These are phyloP conservation scores for Strobilomyces confusus DNA, from an alignment of 768 basidiomycete genomes.

Conservation along the genomic window DNA sequence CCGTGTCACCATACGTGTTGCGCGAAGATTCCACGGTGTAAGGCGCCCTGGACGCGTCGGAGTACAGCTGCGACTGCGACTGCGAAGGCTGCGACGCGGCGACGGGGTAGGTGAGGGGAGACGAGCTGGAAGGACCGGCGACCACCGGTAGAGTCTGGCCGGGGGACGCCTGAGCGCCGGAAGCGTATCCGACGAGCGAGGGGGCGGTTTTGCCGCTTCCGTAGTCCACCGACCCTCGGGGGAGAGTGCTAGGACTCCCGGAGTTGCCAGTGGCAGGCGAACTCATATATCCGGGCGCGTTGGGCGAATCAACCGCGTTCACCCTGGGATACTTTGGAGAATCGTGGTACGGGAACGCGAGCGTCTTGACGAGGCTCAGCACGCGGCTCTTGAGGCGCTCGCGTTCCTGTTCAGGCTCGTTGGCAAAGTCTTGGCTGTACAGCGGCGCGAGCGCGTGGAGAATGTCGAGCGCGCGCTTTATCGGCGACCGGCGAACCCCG, in stretches of 20 bases:
- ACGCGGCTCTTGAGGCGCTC: constrained; percentile 61
- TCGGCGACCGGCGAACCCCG: constrained; percentile 66
- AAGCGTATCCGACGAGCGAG: constrained; percentile 25
- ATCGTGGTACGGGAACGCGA: constrained; percentile 81
- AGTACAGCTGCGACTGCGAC: constrained; percentile 24
- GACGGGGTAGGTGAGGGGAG: constrained; percentile 24
- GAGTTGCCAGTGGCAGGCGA: constrained; percentile 59
- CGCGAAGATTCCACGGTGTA: constrained; percentile 22
- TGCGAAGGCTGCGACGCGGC: constrained; percentile 18
- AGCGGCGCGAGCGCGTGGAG: constrained; percentile 67
- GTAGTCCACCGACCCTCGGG: constrained; percentile 27
- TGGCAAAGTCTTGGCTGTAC: constrained; percentile 62
- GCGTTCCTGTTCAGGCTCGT: constrained; percentile 44
- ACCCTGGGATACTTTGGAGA: constrained; percentile 51
- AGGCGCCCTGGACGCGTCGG: constrained; percentile 19
- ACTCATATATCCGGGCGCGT: constrained; percentile 40
- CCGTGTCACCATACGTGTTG: constrained; percentile 23
- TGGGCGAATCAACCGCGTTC: constrained; percentile 45
- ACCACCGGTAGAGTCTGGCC: constrained; percentile 20
- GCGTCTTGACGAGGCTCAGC: constrained; percentile 62
- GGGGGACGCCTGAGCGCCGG: constrained; percentile 18
- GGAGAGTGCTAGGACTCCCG: constrained; percentile 47
- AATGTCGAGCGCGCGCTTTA: constrained; percentile 68
- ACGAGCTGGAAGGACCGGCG: constrained; percentile 20
- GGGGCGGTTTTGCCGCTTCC: constrained; percentile 21